These are phyloP conservation scores for Globisporangium megalacanthum DNA, from an alignment of 352 stramenopile genomes.

Conservation along the genomic window DNA sequence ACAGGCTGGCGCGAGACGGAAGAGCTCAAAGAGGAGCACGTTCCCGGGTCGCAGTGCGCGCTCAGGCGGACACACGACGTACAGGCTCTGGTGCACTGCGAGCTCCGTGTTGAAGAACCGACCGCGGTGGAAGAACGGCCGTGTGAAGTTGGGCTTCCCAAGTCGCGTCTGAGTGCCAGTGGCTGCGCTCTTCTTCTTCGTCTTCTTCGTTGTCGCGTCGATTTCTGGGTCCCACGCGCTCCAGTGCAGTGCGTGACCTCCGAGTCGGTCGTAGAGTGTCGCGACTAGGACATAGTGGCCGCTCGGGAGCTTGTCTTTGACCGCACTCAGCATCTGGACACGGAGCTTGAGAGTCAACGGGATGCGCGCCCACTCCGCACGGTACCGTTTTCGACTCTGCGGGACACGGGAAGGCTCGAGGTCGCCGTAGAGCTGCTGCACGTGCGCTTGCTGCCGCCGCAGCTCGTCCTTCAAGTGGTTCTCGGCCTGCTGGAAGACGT, in stretches of 20 bases:
- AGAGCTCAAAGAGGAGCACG: conserved; percentile 50
- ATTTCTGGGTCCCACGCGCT: conserved; percentile 53
- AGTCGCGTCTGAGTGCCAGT: conserved; percentile 6
- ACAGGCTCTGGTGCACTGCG: conserved; percentile 70
- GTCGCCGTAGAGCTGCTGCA: conserved; percentile 57
- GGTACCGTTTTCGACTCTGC: conserved; percentile 42
- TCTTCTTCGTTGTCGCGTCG: not conserved
- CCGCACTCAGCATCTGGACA: conserved; percentile 51
- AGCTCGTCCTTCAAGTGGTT: conserved; percentile 50
- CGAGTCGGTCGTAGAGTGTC: conserved; percentile 84
- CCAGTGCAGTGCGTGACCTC: conserved; percentile 75
- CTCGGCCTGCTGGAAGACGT: conserved; percentile 73
- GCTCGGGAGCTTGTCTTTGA: conserved; percentile 80
- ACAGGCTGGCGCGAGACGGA: conserved; percentile 17
- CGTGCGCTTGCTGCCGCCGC: conserved; percentile 48
- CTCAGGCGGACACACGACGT: conserved; percentile 69
- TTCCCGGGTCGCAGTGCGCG: conserved; percentile 50
- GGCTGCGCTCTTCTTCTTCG: not conserved
- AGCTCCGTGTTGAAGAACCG: conserved; percentile 85
- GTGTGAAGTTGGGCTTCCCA: conserved; percentile 48
- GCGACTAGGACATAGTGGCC: conserved; percentile 79
- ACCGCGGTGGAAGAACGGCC: conserved; percentile 70
- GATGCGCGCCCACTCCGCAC: conserved; percentile 66
- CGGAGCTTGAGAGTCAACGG: conserved; percentile 71
- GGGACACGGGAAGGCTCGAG: conserved; percentile 34